A percentile compares a stretch with the other conserved stretches of the same genome.
These are phyloP conservation scores for Pulveroboletus ravenelii DNA, from an alignment of 768 basidiomycete genomes.

Conservation along the genomic window DNA sequence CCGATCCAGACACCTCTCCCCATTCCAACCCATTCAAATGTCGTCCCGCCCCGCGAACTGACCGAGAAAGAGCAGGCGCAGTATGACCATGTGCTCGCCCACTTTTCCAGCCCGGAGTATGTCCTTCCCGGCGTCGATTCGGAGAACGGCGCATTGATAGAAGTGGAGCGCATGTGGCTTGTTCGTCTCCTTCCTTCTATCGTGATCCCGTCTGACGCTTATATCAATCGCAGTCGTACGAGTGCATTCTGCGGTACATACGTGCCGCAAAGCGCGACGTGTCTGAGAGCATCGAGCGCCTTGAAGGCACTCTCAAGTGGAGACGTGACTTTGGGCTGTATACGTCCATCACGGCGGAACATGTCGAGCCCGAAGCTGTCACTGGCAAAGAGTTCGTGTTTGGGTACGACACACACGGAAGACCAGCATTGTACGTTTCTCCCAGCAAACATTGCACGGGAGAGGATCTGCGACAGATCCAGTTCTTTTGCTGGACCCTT, in stretches of 20 bases:
- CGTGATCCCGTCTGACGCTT: background rate
- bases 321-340: constrained; percentile 74
- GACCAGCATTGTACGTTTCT: constrained; percentile 67
- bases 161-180: constrained; percentile 77
- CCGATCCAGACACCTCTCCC: constrained; percentile 19
- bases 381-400: constrained; percentile 81
- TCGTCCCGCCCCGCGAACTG: constrained; percentile 35
- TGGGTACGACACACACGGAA: constrained; percentile 63
- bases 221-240: constrained; percentile 41
- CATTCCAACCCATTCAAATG: constrained; percentile 23
- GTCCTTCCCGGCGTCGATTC: constrained; percentile 41
- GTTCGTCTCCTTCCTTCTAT: constrained; percentile 31
- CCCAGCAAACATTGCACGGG: constrained; percentile 76
- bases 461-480: constrained; percentile 61
- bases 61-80: constrained; percentile 43
- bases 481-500: constrained; percentile 71
- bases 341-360: constrained; percentile 50
- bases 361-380: constrained; percentile 72
- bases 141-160: constrained; percentile 44
- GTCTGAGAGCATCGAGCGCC: constrained; percentile 51
- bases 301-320: constrained; percentile 76
- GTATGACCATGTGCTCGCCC: constrained; percentile 49
- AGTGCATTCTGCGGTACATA: constrained; percentile 72
- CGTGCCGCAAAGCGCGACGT: constrained; percentile 75
- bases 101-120: constrained; percentile 53